Conservation (phyloP, 768 basidiomycete genomes). For the Boletus barrowsii region DNA sequence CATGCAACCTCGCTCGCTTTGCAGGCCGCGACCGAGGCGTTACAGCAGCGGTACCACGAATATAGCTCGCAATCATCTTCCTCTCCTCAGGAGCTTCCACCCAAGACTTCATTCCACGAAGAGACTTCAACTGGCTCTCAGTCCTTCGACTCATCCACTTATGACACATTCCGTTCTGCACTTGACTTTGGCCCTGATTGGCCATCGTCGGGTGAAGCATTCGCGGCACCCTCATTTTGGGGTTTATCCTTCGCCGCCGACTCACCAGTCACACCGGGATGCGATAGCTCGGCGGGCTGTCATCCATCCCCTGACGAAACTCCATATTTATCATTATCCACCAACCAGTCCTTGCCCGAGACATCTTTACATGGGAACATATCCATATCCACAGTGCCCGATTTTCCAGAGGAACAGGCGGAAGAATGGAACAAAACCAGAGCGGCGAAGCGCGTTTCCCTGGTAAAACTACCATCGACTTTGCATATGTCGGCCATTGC, state of each 20-base stretch:
- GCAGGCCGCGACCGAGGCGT: slow-evolving; percentile 64
- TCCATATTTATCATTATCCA: slow-evolving; percentile 20
- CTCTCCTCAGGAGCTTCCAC: slow-evolving; percentile 29
- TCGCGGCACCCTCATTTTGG: slow-evolving; percentile 33
- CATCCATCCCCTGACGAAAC: slow-evolving; percentile 30
- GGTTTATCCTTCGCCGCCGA: slow-evolving; percentile 31
- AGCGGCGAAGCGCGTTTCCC: slow-evolving; percentile 80
- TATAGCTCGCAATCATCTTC: slow-evolving; percentile 33
- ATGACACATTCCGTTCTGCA: slow-evolving; percentile 69
- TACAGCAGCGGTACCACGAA: slow-evolving; percentile 44
- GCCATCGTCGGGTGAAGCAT: slow-evolving; percentile 42
- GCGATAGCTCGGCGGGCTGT: slow-evolving; percentile 32
- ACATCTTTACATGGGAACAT: slow-evolving; percentile 43
- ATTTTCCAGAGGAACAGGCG: slow-evolving; percentile 64
- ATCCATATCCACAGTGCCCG: slow-evolving; percentile 43
- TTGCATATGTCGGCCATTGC: slow-evolving; percentile 30
- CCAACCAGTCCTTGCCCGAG: slow-evolving; percentile 20
- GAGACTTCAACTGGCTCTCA: slow-evolving; percentile 10
- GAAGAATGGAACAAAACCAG: slow-evolving; percentile 87
- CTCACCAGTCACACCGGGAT: slow-evolving; percentile 31
- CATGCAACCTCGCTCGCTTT: slow-evolving; percentile 68
- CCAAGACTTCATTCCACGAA: slow-evolving; percentile 14
- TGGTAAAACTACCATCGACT: slow-evolving; percentile 68
- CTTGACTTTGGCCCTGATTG: slow-evolving; percentile 53
- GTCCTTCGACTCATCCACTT: slow-evolving; percentile 44